phyloP scores from a whole-genome alignment of 371 early-diverging fungal genomes.

The Chytridium lagenaria region DNA sequence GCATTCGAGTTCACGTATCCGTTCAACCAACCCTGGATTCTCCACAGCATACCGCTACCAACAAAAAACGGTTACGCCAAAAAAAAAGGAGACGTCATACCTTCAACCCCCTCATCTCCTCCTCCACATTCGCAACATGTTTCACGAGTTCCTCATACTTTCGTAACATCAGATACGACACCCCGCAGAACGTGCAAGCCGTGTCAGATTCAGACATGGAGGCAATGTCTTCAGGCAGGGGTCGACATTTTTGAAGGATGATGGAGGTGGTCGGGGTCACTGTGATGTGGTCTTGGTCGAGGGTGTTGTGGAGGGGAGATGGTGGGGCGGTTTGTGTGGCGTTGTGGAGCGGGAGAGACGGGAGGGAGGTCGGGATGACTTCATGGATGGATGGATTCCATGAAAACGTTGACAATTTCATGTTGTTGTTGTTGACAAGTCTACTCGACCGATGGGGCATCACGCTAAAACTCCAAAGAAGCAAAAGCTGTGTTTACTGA shows the following conservation, averaged over 20 bases:
- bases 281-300: too few species aligned
- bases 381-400: too few species aligned
- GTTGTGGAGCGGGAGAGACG: too few species aligned
- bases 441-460: too few species aligned
- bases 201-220: conserved; percentile 51
- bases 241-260: conserved; percentile 38
- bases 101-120: conserved; percentile 40
- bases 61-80: background rate
- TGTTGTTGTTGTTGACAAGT: too few species aligned
- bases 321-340: too few species aligned
- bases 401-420: too few species aligned
- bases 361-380: too few species aligned
- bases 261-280: conserved; percentile 26
- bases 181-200: conserved; percentile 60
- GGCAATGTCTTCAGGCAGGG: conserved; percentile 54
- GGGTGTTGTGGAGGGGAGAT: too few species aligned
- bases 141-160: conserved; percentile 55
- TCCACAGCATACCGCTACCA: conserved; percentile 23
- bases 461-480: too few species aligned
- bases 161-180: conserved; percentile 55
- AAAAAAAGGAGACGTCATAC: conserved; percentile 23
- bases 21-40: conserved; percentile 35
- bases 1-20: conserved; percentile 7
- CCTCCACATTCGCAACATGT: conserved; percentile 46
- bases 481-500: too few species aligned